These are phyloP conservation scores for Globisporangium cystogenes DNA, from an alignment of 352 stramenopile species.

Conservation along the genomic window DNA sequence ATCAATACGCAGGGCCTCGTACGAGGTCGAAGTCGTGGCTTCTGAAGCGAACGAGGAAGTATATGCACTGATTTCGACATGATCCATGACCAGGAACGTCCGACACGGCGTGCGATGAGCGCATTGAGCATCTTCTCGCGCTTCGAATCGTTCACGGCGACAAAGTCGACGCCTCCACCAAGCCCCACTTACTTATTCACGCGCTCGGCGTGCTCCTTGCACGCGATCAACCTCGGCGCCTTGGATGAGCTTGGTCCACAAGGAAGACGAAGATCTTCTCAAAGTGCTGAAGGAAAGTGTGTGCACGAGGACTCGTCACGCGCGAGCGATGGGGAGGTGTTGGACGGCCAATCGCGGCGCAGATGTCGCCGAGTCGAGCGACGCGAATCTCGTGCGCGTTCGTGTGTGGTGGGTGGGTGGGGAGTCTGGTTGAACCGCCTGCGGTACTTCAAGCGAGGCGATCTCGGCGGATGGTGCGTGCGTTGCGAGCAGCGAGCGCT, in stretches of 20 bases:
- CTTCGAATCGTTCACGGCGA: constrained; percentile 25
- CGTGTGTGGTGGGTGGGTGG: neutral
- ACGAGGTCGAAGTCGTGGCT: too few relatives aligned
- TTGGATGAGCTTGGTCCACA: constrained; percentile 62
- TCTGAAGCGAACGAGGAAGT: too few relatives aligned
- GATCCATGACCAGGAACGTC: constrained; percentile 54
- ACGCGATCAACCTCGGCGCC: constrained; percentile 51
- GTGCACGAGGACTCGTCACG: neutral
- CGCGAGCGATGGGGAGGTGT: neutral
- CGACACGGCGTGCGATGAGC: constrained; percentile 60
- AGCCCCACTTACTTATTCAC: constrained; percentile 54
- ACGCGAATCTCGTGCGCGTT: neutral
- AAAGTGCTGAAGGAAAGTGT: constrained; percentile 28
- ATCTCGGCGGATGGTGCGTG: neutral
- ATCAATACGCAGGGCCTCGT: too few relatives aligned
- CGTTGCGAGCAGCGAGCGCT: too few relatives aligned
- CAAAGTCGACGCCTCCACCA: constrained; percentile 12
- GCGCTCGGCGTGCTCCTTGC: constrained; percentile 62
- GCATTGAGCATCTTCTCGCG: constrained; percentile 57
- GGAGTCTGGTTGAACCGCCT: neutral
- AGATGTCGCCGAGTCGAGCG: neutral
- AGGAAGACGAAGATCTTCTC: constrained; percentile 68
- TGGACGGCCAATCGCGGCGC: neutral
- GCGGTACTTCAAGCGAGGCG: neutral
- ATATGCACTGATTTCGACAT: too few relatives aligned